Base-by-base conservation (phyloP, 2,329 filamentous ascomycete species). In the Penicillium sp. region DNA sequence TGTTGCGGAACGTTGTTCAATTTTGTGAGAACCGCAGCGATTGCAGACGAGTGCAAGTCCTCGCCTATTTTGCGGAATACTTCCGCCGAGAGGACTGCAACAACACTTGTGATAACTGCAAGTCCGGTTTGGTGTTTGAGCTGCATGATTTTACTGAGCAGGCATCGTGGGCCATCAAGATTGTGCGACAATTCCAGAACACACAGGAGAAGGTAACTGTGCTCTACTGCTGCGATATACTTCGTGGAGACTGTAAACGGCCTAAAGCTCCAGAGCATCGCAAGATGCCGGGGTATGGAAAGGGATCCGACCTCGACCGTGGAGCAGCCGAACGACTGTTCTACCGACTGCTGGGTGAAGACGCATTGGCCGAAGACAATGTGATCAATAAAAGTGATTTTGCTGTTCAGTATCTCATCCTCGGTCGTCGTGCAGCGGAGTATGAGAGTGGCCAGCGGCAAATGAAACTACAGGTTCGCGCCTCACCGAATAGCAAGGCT, bases 21-120 rank as follows among this genome's bases (percentile, higher is more conserved):
- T 99, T 89, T 68, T 97, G 92, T 71, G 90, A 97, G 68, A 97
- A 97, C 73, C 84, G 84, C 65, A 87, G 84, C 52, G 91, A 96
- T 64, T 99, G 94, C 70, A 87, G 94, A 59, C 84, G 94, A 57
- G 88, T 89, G 1, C 90, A 96, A 72, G 88, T 99, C 16, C 84
- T 99, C 33, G 84, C 84, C n/a, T 99, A 99, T 73, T 99, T 99
- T 77, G 91, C 88, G 55, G 95, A 99, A 73, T 80, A 80, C 1
- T 99, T 97, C 69, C 77, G 84, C 49, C 79, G 80, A 36, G 82
- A 84, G 12, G 82, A 90, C 49, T 99, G 94, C 74, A 79, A 85
- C 46, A 80, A 83, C 48, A 83, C 82, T 1, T 99, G 94, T 73
- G 95, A 99, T 77, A 97, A 96, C 69, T 99, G 94, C 79, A 85